A percentile compares a stretch with the other conserved stretches of the same genome.
These are phyloP conservation scores for Rhizopogon salebrosus DNA, from an alignment of 768 basidiomycete species.

Conservation along the genomic window DNA sequence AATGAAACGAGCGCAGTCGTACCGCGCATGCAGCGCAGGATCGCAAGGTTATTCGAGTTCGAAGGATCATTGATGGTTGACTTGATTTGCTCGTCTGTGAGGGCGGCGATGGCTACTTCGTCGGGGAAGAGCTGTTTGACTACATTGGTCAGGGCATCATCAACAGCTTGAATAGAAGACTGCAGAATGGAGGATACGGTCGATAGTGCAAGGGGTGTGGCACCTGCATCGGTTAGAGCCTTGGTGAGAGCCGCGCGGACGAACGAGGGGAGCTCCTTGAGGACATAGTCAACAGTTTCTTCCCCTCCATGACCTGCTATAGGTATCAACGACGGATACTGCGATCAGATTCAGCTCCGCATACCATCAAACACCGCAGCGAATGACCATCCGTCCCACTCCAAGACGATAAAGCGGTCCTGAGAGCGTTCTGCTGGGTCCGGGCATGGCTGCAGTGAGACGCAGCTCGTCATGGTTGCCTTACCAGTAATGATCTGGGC, in stretches of 20 bases:
- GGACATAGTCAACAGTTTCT: constrained; percentile 39
- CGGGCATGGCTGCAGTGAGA: constrained; percentile 44
- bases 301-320: constrained; percentile 40
- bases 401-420: constrained; percentile 39
- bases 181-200: constrained; percentile 29
- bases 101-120: constrained; percentile 18
- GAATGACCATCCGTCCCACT: constrained; percentile 41
- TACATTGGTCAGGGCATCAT: constrained; percentile 32
- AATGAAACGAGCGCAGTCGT: constrained; percentile 46
- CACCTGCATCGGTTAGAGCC: constrained; percentile 7
- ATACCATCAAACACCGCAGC: constrained; percentile 45
- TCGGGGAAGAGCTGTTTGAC: constrained; percentile 40
- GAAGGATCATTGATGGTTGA: constrained; percentile 34
- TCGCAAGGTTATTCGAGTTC: constrained; percentile 26
- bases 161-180: constrained; percentile 32
- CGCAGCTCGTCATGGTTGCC: constrained; percentile 29
- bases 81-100: constrained; percentile 37
- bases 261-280: constrained; percentile 26
- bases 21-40: constrained; percentile 46
- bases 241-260: constrained; percentile 24
- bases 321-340: constrained; percentile 1
- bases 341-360: constrained; percentile 3
- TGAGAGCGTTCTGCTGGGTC: constrained; percentile 36
- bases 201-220: constrained; percentile 1
- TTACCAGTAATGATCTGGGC: constrained; percentile 19